phyloP scores from a whole-genome alignment of 2,329 filamentous ascomycete species.

The Ascocoryne sarcoides region DNA sequence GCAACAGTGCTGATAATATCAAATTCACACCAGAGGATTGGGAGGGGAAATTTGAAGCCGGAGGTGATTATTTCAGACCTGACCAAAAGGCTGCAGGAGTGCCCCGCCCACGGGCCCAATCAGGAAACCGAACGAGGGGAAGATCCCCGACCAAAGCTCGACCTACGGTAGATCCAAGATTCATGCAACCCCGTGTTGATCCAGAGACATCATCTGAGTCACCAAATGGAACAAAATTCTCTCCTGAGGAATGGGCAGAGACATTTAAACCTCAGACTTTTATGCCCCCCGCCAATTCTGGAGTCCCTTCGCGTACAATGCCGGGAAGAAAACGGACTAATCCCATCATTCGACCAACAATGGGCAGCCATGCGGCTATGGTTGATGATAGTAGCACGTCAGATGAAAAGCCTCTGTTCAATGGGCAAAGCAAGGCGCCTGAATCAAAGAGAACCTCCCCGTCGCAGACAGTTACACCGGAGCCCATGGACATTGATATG shows the following conservation, averaged over 20 bases:
- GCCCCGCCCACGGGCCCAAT: constrained; percentile 19
- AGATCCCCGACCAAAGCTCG: constrained; percentile 26
- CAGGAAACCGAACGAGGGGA: constrained; percentile 20
- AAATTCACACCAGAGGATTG: constrained; percentile 45
- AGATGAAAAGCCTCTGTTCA: constrained; percentile 23
- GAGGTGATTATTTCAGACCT: constrained; percentile 24
- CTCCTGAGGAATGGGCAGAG: constrained; percentile 24
- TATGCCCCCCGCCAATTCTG: constrained; percentile 18
- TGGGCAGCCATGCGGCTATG: constrained; percentile 23
- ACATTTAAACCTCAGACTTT: constrained; percentile 28
- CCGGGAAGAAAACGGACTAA: constrained; percentile 14
- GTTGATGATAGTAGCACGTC: constrained; percentile 20
- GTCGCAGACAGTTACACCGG: constrained; percentile 34
- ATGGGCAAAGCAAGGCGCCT: constrained; percentile 22
- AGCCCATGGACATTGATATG: constrained; percentile 58
- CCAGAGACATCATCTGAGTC: constrained; percentile 19
- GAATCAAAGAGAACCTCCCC: neutral
- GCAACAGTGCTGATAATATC: constrained; percentile 49
- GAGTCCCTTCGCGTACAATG: constrained; percentile 7
- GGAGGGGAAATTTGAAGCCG: constrained; percentile 28
- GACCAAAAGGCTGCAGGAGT: constrained; percentile 13
- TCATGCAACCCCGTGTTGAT: constrained; percentile 9
- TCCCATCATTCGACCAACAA: constrained; percentile 19
- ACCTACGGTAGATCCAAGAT: constrained; percentile 11
- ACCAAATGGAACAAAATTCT: constrained; percentile 25